A percentile compares a stretch with the other conserved stretches of the same genome.
Evolutionary conservation across 1,139 yeast species (phyloP).

Genomic region (Suhomyces terraborum): DNA sequence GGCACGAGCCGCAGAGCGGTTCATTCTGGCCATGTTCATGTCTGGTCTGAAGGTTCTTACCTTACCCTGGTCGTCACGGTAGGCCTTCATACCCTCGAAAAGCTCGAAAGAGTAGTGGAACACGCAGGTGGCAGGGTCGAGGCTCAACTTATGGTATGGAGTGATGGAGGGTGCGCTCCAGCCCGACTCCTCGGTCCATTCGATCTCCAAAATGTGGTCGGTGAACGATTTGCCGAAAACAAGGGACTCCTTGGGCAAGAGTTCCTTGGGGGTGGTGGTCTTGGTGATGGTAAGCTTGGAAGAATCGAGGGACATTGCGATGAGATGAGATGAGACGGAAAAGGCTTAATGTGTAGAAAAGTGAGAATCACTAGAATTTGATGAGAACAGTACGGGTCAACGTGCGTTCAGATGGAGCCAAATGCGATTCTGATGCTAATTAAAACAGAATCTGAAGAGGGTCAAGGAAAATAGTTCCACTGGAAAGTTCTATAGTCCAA

Average conservation of each 20-base stretch:
- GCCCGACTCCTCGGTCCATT: slow-evolving; percentile 77
- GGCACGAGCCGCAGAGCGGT: slow-evolving; percentile 81
- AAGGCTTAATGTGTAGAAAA: no score
- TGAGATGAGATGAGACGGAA: neutral
- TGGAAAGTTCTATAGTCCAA: no score
- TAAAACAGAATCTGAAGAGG: no score
- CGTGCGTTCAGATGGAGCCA: no score
- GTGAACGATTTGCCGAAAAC: slow-evolving; percentile 88
- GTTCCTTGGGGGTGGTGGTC: slow-evolving; percentile 60
- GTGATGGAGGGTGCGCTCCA: slow-evolving; percentile 86
- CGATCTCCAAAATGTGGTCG: slow-evolving; percentile 85
- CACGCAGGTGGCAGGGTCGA: slow-evolving; percentile 88
- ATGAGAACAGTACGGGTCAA: no score
- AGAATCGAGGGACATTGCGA: slow-evolving; percentile 55
- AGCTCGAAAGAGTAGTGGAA: slow-evolving; percentile 94
- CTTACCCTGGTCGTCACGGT: slow-evolving; percentile 66
- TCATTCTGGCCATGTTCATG: slow-evolving; percentile 90
- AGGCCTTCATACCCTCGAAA: slow-evolving; percentile 96
- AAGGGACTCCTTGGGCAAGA: slow-evolving; percentile 71
- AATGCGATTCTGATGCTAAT: no score
- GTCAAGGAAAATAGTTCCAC: no score
- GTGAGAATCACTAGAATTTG: no score
- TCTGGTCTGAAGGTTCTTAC: slow-evolving; percentile 87
- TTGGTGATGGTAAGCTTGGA: slow-evolving; percentile 62
- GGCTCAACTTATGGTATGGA: slow-evolving; percentile 73